These are phyloP conservation scores for Eutrema salsugineum DNA, from an alignment of 441 rosid genomes.

Conservation along the genomic window DNA sequence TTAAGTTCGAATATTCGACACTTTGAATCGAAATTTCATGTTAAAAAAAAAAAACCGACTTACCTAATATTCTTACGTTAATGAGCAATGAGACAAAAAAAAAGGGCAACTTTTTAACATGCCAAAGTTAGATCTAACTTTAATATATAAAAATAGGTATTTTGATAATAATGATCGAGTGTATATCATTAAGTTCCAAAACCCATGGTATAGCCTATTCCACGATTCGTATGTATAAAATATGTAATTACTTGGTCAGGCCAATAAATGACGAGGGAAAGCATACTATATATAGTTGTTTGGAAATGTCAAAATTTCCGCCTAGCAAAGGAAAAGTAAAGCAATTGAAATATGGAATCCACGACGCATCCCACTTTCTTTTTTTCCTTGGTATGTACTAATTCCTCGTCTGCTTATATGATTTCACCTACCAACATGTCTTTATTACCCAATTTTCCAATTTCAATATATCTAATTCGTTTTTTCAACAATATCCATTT, in stretches of 20 bases:
- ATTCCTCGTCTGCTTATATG: neutral
- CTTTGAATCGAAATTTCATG: neutral
- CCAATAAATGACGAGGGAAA: neutral
- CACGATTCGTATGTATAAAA: neutral
- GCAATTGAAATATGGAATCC: constrained; percentile 18
- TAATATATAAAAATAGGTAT: neutral
- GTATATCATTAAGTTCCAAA: neutral
- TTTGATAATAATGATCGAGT: neutral
- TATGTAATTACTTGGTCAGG: neutral
- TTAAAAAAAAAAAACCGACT: neutral
- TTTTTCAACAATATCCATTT: neutral
- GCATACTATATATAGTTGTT: neutral
- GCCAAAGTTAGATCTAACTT: constrained; percentile 16
- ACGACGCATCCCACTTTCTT: constrained; percentile 12
- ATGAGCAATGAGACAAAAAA: constrained; percentile 9
- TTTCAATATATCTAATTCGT: neutral
- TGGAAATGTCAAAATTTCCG: constrained; percentile 19
- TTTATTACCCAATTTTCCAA: neutral
- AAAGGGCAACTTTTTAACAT: neutral
- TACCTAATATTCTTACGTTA: constrained; percentile 13
- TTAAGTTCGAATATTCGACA: neutral
- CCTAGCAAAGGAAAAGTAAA: neutral
- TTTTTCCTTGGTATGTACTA: neutral
- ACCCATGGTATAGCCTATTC: neutral
- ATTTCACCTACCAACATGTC: constrained; percentile 6